Evolutionary conservation across 306 rosid genomes (phyloP).

Genomic region (Pyrus communis): DNA sequence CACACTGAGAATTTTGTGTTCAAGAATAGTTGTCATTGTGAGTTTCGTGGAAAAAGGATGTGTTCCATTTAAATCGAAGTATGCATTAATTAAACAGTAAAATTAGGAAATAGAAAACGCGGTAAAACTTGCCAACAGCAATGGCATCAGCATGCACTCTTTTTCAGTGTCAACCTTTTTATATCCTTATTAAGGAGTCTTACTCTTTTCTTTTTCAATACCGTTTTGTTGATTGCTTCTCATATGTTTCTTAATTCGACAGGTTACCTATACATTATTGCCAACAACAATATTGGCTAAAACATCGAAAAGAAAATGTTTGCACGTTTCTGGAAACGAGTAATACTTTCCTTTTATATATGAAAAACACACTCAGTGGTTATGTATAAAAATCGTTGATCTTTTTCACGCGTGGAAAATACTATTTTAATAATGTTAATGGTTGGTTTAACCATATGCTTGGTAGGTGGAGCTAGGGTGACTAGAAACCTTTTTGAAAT

Average conservation of each 20-base stretch:
- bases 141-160: neutral
- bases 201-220: too few relatives aligned
- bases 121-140: neutral
- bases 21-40: neutral
- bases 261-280: neutral
- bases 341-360: too few relatives aligned
- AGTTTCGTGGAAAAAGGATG: neutral
- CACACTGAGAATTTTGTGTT: neutral
- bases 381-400: neutral
- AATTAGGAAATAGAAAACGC: neutral
- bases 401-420: neutral
- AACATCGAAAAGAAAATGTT: too few relatives aligned
- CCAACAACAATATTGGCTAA: neutral
- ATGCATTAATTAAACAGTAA: neutral
- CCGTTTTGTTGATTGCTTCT: too few relatives aligned
- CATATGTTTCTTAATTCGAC: neutral
- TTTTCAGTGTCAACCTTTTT: too few relatives aligned
- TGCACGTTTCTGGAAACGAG: too few relatives aligned
- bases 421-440: neutral
- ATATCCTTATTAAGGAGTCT: neutral
- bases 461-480: neutral
- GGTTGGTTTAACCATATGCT: neutral
- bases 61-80: neutral
- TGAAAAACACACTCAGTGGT: neutral
- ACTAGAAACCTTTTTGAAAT: neutral